Conservation (phyloP, 2,329 filamentous ascomycete genomes). For the Penicillium sp. region DNA sequence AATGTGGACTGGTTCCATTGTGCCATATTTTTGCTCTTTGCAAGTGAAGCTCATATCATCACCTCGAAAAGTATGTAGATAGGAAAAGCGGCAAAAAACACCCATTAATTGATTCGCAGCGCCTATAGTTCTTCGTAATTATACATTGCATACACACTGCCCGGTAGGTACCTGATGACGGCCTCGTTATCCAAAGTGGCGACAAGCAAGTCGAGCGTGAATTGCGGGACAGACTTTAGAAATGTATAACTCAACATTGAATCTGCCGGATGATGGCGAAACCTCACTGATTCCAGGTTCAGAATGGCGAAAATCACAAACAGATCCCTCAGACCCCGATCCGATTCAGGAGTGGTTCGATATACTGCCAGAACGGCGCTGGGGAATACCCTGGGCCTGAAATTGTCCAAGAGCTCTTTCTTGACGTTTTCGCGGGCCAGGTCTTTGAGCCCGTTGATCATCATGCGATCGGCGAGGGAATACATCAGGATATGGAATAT, state of each 20-base stretch:
- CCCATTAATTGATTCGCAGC: no score
- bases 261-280: neutral
- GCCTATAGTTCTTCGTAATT: no score
- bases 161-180: no score
- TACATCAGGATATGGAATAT: conserved; percentile 1
- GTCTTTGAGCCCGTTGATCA: neutral
- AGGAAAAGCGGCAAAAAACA: no score
- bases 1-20: neutral
- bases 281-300: neutral
- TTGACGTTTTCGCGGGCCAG: neutral
- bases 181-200: neutral
- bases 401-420: neutral
- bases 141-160: no score
- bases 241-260: neutral
- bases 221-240: neutral
- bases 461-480: neutral
- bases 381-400: neutral
- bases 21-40: neutral
- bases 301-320: neutral
- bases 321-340: neutral
- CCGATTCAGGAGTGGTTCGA: neutral
- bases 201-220: neutral
- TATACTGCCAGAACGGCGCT: neutral
- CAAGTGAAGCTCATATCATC: neutral
- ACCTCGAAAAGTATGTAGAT: neutral